Percentiles rank a stretch among this genome's conserved stretches.
phyloP scores from a whole-genome alignment of 108 stramenopile genomes.

The Bacterosira constricta region DNA sequence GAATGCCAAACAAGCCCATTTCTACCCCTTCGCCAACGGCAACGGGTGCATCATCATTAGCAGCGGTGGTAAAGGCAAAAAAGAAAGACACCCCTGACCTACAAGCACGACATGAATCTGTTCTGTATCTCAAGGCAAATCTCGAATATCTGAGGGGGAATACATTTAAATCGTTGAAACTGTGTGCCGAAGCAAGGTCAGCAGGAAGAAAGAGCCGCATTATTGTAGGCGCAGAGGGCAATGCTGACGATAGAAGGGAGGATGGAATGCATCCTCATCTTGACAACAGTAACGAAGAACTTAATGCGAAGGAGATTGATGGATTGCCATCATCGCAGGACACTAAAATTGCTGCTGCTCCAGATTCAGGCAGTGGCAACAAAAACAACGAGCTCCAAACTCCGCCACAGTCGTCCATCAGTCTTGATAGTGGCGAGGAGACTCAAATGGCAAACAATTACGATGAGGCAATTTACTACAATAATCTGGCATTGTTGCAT shows the following conservation, averaged over 20 bases:
- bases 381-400: not conserved
- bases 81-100: conserved; percentile 30
- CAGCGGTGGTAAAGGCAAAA: conserved; percentile 1
- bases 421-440: conserved; percentile 18
- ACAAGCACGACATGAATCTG: conserved; percentile 57
- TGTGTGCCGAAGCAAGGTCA: conserved; percentile 69
- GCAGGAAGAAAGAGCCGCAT: conserved; percentile 26
- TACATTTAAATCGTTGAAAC: conserved; percentile 77
- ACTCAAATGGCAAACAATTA: conserved; percentile 17
- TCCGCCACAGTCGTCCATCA: too few relatives aligned
- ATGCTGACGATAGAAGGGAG: not conserved
- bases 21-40: conserved; percentile 9
- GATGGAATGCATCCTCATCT: too few relatives aligned
- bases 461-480: conserved; percentile 74
- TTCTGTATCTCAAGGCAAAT: conserved; percentile 79
- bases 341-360: not conserved
- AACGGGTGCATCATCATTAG: conserved; percentile 14
- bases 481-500: conserved; percentile 81
- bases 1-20: conserved; percentile 23
- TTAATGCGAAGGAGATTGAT: too few relatives aligned
- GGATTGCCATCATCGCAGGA: too few relatives aligned
- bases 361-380: not conserved
- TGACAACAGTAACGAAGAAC: too few relatives aligned
- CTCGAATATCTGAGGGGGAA: conserved; percentile 82
- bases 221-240: not conserved